phyloP scores from a whole-genome alignment of 2,329 filamentous ascomycete species.

The Aspergillus uvarum region DNA sequence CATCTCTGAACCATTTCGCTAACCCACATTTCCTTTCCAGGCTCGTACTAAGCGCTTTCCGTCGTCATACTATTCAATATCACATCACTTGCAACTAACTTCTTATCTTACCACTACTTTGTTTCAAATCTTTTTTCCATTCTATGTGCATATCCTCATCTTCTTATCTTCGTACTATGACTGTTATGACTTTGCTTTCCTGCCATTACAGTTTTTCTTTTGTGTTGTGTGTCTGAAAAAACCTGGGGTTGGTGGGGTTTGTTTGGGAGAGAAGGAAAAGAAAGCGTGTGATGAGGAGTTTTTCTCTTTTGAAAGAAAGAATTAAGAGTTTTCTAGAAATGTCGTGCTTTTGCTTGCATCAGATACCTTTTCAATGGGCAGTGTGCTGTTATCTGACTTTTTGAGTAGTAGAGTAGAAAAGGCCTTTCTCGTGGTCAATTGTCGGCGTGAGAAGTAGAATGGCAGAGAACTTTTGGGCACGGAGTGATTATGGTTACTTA shows the following conservation, averaged over 20 bases:
- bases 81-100: neutral
- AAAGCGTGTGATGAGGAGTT: neutral
- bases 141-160: constrained; percentile 1
- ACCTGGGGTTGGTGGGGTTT: neutral
- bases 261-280: neutral
- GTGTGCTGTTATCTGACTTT: neutral
- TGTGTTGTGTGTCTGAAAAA: neutral
- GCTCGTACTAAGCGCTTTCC: constrained; percentile 29
- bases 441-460: too few relatives aligned
- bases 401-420: neutral
- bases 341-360: neutral
- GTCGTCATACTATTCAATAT: neutral
- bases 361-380: constrained; percentile 3
- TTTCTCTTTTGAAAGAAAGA: neutral
- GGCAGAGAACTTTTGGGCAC: too few relatives aligned
- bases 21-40: constrained; percentile 17
- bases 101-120: neutral
- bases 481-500: too few relatives aligned
- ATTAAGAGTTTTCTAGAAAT: neutral
- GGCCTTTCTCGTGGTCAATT: neutral
- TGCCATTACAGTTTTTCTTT: constrained; percentile 3
- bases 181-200: constrained; percentile 15
- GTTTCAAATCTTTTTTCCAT: neutral
- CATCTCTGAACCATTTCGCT: neutral
- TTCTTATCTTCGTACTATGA: constrained; percentile 9